These are phyloP conservation scores for Colletotrichum sp. DNA, from an alignment of 2,329 filamentous ascomycete species.

Conservation along the genomic window DNA sequence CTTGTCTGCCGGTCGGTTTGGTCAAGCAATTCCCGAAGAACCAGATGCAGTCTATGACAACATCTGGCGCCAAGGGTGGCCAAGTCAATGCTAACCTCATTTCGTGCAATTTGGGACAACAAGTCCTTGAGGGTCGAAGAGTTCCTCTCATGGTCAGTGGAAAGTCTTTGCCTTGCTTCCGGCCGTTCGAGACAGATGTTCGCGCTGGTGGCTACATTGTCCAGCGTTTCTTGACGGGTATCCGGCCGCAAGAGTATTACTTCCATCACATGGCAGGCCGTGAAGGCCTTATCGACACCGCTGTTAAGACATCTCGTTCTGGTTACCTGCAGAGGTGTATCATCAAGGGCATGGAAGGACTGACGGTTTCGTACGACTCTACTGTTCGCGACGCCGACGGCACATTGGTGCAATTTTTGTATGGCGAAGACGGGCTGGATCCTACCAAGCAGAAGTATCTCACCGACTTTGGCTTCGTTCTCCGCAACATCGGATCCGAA, in stretches of 20 bases:
- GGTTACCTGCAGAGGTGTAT: slow-evolving; percentile 96
- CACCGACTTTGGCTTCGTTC: slow-evolving; percentile 86
- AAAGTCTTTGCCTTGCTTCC: slow-evolving; percentile 94
- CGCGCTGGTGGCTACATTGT: slow-evolving; percentile 93
- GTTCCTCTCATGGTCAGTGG: slow-evolving; percentile 98
- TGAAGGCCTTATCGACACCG: slow-evolving; percentile 98
- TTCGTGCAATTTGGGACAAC: slow-evolving; percentile 95
- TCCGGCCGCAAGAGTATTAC: slow-evolving; percentile 96
- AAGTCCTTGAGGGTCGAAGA: slow-evolving; percentile 91
- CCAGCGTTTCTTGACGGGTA: slow-evolving; percentile 96
- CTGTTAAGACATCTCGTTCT: slow-evolving; percentile 96
- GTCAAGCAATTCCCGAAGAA: slow-evolving; percentile 95
- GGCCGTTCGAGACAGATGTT: slow-evolving; percentile 86
- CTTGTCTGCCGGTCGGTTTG: slow-evolving; percentile 81
- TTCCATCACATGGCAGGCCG: slow-evolving; percentile 99
- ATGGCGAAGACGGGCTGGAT: slow-evolving; percentile 95
- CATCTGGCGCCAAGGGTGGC: slow-evolving; percentile 92
- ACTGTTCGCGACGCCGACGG: slow-evolving; percentile 95
- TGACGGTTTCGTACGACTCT: slow-evolving; percentile 90
- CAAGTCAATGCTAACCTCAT: slow-evolving; percentile 96
- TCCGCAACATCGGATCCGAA: slow-evolving; percentile 84
- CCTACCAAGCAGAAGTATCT: slow-evolving; percentile 94
- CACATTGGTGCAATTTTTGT: slow-evolving; percentile 91
- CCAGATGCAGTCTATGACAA: slow-evolving; percentile 99
- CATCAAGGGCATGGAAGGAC: slow-evolving; percentile 97